phyloP scores from a whole-genome alignment of 768 basidiomycete genomes.

The Lactarius sanguifluus region DNA sequence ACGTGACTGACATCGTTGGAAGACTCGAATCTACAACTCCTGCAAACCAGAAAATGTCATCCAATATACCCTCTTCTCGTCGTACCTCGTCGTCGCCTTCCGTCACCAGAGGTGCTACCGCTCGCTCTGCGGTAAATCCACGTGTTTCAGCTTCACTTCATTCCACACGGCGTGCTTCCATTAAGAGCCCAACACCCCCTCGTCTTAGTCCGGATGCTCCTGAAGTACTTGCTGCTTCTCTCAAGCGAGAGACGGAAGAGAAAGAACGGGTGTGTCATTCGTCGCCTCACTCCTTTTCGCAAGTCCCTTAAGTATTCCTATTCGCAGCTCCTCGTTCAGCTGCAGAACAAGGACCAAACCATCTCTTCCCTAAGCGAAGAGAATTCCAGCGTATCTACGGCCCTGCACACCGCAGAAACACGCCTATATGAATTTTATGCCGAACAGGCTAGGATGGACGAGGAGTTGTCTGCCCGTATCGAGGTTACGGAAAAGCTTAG shows the following conservation, averaged over 20 bases:
- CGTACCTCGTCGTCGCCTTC: slow-evolving; percentile 45
- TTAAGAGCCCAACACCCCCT: slow-evolving; percentile 45
- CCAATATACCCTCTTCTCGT: slow-evolving; percentile 46
- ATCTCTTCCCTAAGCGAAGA: slow-evolving; percentile 60
- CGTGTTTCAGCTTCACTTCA: slow-evolving; percentile 55
- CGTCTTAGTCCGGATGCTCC: slow-evolving; percentile 47
- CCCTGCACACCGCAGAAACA: slow-evolving; percentile 67
- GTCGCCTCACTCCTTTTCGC: slow-evolving; percentile 15
- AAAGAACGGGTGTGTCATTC: slow-evolving; percentile 66
- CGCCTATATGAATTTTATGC: slow-evolving; percentile 76
- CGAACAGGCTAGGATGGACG: slow-evolving; percentile 79
- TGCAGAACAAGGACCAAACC: slow-evolving; percentile 78
- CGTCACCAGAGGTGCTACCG: slow-evolving; percentile 56
- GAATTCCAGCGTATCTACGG: slow-evolving; percentile 61
- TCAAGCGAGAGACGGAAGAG: slow-evolving; percentile 76
- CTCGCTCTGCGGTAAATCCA: slow-evolving; percentile 63
- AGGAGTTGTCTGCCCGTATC: slow-evolving; percentile 76
- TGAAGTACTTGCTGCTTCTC: slow-evolving; percentile 57
- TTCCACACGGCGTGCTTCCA: slow-evolving; percentile 49
- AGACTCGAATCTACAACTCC: background rate
- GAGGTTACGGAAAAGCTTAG: slow-evolving; percentile 83
- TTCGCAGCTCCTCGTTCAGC: slow-evolving; percentile 64
- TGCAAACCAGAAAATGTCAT: slow-evolving; percentile 6
- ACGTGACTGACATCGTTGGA: slow-evolving; percentile 6
- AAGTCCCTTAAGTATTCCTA: slow-evolving; percentile 17